Evolutionary conservation across 345 rosid genomes (phyloP).

Genomic region (Melaleuca alternifolia): DNA sequence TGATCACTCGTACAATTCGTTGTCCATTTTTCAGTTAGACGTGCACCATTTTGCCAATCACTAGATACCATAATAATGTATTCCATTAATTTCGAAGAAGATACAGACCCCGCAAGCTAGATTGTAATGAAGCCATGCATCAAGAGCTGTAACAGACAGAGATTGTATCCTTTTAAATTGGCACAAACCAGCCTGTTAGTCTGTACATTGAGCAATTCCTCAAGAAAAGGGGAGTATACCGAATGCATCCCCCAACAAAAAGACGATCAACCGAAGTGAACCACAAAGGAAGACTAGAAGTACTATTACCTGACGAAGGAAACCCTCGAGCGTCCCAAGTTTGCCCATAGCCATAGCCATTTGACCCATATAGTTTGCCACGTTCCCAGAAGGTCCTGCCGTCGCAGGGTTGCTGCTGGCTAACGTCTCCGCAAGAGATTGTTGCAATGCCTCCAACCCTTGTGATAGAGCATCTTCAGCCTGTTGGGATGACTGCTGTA

Average conservation of each 20-base stretch:
- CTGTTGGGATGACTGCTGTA: constrained; percentile 89
- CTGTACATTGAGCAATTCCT: not conserved
- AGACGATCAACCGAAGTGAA: not conserved
- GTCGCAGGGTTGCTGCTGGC: constrained; percentile 59
- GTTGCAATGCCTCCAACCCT: constrained; percentile 92
- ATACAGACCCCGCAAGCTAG: not conserved
- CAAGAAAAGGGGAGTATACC: not conserved
- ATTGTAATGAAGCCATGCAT: not conserved
- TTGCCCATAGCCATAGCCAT: constrained; percentile 99
- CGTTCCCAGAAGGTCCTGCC: constrained; percentile 62
- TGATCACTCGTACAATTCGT: not conserved
- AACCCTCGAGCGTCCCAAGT: constrained; percentile 80
- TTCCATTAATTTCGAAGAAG: not conserved
- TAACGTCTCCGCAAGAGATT: constrained; percentile 77
- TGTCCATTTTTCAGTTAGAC: not conserved
- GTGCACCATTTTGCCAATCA: not conserved
- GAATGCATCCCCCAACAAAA: not conserved
- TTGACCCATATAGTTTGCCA: constrained; percentile 97
- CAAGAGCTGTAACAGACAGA: not conserved
- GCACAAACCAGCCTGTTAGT: not conserved
- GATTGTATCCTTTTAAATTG: not conserved
- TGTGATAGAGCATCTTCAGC: constrained; percentile 92
- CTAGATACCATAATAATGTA: not conserved
- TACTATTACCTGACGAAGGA: constrained; percentile 54
- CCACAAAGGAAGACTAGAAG: not conserved